Base-by-base conservation (phyloP, 768 basidiomycete genomes). In the Dentipellis sp. region DNA sequence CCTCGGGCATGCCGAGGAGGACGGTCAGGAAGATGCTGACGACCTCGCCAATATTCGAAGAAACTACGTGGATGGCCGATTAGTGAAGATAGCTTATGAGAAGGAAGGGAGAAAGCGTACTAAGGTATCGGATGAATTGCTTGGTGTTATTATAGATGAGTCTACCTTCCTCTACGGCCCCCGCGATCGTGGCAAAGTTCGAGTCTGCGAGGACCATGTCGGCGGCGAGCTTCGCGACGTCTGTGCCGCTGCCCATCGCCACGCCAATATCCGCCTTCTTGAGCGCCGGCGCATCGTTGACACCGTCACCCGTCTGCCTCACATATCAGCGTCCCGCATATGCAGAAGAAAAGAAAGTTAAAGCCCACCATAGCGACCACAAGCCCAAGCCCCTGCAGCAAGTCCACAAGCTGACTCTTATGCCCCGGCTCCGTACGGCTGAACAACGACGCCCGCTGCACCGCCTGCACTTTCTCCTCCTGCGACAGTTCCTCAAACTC, bases 101-200 rank as follows among this genome's bases (percentile, higher is more conserved):
- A 45, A 56, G 37, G 37, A 39, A 17, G 57, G 50, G 38, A 55
- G 55, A 17, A 38, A 38, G 3, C 34, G 16, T 64, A 91, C 88
- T 98, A 67, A 99, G 86, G 75, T 98, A 99, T 65, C 95, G 88
- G 71, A 99, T 97, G 72, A 99, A 99, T 69, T 98, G 95, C 74
- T 99, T 99, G 47, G 94, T 98, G 73, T 99, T 99, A 74, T 97
- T 97, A 72, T 97, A 98, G 66, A 98, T 99, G 56, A 95, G 78
- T 71, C 95, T 78, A 63, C 95, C 95, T 74, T 99, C 95, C 70
- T 98, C 95, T 47, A 99, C 94, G 8, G 95, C 95, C 63, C 84
- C 77, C 69, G 97, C 94, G 71, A 99, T 97, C 7, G 94, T 94
- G 10, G 93, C 86, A 71, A 99, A 99, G 75, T 98, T 98, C 50